A percentile compares a stretch with the other conserved stretches of the same genome.
These are phyloP conservation scores for Potentilla sterilis DNA, from an alignment of 306 rosid species.

Conservation along the genomic window DNA sequence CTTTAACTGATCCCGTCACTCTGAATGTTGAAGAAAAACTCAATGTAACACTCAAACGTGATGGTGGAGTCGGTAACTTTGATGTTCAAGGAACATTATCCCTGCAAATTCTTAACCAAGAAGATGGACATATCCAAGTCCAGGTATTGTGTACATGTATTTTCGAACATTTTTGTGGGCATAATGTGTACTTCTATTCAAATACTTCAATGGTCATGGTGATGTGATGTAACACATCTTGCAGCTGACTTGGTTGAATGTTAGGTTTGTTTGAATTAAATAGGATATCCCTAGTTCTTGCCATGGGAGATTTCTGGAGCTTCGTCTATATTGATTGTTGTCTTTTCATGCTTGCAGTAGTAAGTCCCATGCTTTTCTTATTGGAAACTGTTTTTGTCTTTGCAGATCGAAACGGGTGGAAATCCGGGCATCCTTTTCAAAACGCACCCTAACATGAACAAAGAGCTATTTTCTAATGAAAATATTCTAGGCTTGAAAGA, in stretches of 20 bases:
- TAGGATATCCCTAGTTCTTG: neutral
- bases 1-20: conserved; percentile 86
- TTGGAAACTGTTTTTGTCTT: neutral
- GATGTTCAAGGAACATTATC: conserved; percentile 91
- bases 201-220: neutral
- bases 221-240: neutral
- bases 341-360: neutral
- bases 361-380: conserved; percentile 14
- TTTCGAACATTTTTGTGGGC: neutral
- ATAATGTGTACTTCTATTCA: neutral
- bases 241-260: neutral
- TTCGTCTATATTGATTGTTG: neutral
- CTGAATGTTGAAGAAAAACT: conserved; percentile 91
- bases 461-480: conserved; percentile 82
- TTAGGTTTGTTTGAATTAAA: neutral
- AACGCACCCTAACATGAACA: conserved; percentile 97
- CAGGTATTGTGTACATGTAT: conserved; percentile 43
- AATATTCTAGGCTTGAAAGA: conserved; percentile 66
- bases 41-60: conserved; percentile 82
- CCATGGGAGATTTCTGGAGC: neutral
- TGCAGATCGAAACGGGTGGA: conserved; percentile 82
- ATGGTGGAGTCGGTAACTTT: conserved; percentile 89
- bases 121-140: conserved; percentile 84
- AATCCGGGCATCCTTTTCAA: conserved; percentile 83
- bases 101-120: conserved; percentile 88